A percentile compares a stretch with the other conserved stretches of the same genome.
phyloP scores from a whole-genome alignment of 805 yeast species.

The Wickerhamiella siamensis region DNA sequence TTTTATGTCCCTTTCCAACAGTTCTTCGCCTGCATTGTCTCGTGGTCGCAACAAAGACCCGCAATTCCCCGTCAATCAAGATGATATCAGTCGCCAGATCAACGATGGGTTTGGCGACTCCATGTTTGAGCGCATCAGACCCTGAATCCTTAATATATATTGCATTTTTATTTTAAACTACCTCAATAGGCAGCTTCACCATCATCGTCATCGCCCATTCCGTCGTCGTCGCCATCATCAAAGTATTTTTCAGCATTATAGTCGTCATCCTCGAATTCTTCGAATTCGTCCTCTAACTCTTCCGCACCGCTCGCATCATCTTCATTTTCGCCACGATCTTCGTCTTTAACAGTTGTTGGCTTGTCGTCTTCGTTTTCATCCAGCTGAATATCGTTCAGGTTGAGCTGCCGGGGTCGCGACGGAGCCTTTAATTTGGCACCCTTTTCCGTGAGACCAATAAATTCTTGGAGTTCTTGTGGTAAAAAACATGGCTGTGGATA shows the following conservation, averaged over 20 bases:
- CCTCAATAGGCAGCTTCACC: constrained; percentile 54
- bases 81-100: constrained; percentile 19
- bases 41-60: too few relatives aligned
- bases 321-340: constrained; percentile 27
- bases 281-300: constrained; percentile 48
- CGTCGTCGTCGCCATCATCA: constrained; percentile 47
- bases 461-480: constrained; percentile 62
- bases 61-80: constrained; percentile 8
- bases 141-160: constrained; percentile 1
- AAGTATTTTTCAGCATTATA: constrained; percentile 70
- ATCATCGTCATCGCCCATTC: constrained; percentile 42
- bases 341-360: constrained; percentile 23
- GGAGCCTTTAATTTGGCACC: background rate
- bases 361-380: constrained; percentile 21
- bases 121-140: constrained; percentile 17
- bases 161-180: background rate
- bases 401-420: constrained; percentile 1
- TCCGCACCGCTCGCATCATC: constrained; percentile 34
- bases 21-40: background rate
- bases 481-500: constrained; percentile 60
- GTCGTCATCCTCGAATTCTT: constrained; percentile 62
- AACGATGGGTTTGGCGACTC: constrained; percentile 27
- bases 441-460: constrained; percentile 39
- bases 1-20: background rate
- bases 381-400: constrained; percentile 27